phyloP scores from a whole-genome alignment of 2,329 filamentous ascomycete genomes.

The Colletotrichum abscissum region DNA sequence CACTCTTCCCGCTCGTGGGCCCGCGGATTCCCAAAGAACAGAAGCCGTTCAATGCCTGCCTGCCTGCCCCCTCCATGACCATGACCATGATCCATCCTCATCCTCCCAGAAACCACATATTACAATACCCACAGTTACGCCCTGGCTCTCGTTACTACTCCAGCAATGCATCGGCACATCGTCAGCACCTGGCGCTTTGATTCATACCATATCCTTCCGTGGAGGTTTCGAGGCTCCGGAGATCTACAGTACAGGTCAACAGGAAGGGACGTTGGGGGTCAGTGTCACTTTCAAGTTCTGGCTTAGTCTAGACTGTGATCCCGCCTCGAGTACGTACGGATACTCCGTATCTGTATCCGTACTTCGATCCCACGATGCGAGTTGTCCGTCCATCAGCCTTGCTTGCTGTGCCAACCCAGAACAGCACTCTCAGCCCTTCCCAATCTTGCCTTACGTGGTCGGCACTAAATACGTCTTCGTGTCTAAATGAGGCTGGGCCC shows the following conservation, averaged over 20 bases:
- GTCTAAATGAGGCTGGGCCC: constrained; percentile 59
- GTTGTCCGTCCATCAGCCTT: constrained; percentile 39
- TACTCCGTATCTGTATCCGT: background rate
- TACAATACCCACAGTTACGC: constrained; percentile 6
- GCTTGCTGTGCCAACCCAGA: constrained; percentile 41
- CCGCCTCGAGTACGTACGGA: too few relatives aligned
- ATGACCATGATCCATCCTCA: background rate
- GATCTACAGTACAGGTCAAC: background rate
- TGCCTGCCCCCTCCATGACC: too few relatives aligned
- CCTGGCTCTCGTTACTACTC: background rate
- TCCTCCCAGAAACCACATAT: background rate
- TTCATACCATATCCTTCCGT: background rate
- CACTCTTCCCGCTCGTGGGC: constrained; percentile 7
- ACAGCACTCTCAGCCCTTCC: constrained; percentile 33
- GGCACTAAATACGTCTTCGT: constrained; percentile 39
- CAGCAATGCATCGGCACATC: background rate
- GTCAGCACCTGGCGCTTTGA: background rate
- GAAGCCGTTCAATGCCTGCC: constrained; percentile 1
- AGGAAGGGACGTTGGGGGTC: background rate
- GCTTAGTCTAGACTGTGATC: background rate
- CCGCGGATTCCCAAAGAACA: constrained; percentile 12
- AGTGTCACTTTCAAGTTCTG: background rate
- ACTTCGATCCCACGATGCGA: background rate
- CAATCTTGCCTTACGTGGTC: background rate
- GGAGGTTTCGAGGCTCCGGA: background rate